Evolutionary conservation across 2,329 filamentous ascomycete species (phyloP).

Genomic region (Colletotrichum neosansevieriae): DNA sequence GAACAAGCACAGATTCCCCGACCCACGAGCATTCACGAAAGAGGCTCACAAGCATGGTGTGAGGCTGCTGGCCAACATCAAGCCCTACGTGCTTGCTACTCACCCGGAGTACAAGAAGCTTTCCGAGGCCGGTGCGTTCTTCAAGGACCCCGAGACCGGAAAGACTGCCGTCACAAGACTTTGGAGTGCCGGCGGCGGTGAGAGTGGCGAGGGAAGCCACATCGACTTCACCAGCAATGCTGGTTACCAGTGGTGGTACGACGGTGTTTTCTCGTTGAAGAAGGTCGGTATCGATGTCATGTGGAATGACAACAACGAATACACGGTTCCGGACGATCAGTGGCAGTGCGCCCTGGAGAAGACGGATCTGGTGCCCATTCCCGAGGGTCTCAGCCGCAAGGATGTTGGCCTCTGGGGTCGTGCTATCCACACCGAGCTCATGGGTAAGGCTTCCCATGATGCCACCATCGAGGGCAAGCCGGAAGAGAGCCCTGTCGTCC

Average conservation of each 20-base stretch:
- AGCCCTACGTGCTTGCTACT: conserved; percentile 76
- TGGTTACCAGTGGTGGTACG: conserved; percentile 79
- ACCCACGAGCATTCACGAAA: conserved; percentile 72
- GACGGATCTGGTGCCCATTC: conserved; percentile 49
- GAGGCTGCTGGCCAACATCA: conserved; percentile 77
- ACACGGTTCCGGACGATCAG: conserved; percentile 73
- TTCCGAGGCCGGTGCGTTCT: conserved; percentile 69
- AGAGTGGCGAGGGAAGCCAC: conserved; percentile 77
- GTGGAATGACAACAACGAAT: conserved; percentile 87
- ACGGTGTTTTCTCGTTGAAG: conserved; percentile 73
- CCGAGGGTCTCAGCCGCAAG: conserved; percentile 53
- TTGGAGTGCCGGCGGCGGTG: conserved; percentile 79
- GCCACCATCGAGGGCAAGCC: conserved; percentile 71
- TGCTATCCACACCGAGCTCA: conserved; percentile 76
- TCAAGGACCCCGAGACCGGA: conserved; percentile 68
- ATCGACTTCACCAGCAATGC: conserved; percentile 78
- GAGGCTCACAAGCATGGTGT: conserved; percentile 74
- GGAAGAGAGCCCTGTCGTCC: conserved; percentile 72
- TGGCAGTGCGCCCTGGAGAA: conserved; percentile 72
- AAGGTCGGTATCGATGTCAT: conserved; percentile 77
- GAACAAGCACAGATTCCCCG: conserved; percentile 77
- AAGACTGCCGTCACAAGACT: conserved; percentile 70
- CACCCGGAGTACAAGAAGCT: conserved; percentile 76
- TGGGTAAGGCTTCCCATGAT: conserved; percentile 78
- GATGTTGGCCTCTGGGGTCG: conserved; percentile 77